These are phyloP conservation scores for Macrolepiota albuminosa DNA, from an alignment of 768 basidiomycete species.

Conservation along the genomic window DNA sequence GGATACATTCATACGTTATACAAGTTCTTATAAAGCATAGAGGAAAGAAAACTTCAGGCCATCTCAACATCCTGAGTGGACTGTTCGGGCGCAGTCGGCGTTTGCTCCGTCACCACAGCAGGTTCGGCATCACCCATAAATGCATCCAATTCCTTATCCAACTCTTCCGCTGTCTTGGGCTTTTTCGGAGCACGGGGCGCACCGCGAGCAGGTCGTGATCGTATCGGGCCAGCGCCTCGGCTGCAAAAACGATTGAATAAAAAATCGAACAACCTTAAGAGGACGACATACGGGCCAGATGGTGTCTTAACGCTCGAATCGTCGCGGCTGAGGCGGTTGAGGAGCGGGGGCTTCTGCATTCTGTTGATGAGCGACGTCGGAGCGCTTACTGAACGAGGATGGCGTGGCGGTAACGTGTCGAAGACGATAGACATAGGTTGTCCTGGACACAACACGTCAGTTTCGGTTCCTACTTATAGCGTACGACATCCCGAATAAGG, in stretches of 20 bases:
- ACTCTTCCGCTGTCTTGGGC: conserved; percentile 72
- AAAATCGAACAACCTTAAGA: background rate
- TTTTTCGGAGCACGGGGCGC: conserved; percentile 38
- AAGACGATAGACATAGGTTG: conserved; percentile 74
- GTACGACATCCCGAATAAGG: background rate
- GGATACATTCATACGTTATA: conserved; percentile 4
- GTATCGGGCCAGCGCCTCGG: conserved; percentile 42
- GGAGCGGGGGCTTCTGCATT: conserved; percentile 69
- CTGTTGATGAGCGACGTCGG: conserved; percentile 65
- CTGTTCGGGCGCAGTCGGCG: conserved; percentile 9
- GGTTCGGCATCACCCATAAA: conserved; percentile 66
- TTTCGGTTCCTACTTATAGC: background rate
- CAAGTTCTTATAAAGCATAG: conserved; percentile 1
- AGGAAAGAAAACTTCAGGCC: conserved; percentile 25
- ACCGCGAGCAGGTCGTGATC: conserved; percentile 35
- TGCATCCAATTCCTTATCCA: conserved; percentile 85
- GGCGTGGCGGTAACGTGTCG: conserved; percentile 44
- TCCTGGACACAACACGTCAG: conserved; percentile 35
- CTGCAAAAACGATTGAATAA: conserved; percentile 11
- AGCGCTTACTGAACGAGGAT: conserved; percentile 44
- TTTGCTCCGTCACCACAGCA: conserved; percentile 11
- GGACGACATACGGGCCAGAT: conserved; percentile 31
- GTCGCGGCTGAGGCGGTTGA: conserved; percentile 56
- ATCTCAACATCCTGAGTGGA: conserved; percentile 49
- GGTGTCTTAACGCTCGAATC: conserved; percentile 31